phyloP scores from a whole-genome alignment of 768 basidiomycete genomes.

The Trametes punicea region DNA sequence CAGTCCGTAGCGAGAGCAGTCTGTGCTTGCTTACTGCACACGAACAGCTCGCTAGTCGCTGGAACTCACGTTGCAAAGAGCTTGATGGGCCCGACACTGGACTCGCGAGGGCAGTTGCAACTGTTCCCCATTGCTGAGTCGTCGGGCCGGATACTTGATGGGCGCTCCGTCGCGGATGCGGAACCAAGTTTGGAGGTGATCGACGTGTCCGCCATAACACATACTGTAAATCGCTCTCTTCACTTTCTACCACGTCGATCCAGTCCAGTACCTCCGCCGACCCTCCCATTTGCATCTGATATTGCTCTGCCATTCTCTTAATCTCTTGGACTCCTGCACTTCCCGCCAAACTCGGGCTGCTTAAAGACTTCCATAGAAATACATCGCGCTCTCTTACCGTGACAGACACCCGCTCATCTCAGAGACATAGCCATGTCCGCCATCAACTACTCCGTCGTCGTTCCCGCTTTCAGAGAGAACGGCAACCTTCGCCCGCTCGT shows the following conservation, averaged over 20 bases:
- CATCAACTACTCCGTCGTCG: conserved; percentile 28
- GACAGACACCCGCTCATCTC: not conserved
- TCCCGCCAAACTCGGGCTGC: conserved; percentile 15
- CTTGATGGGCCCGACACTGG: no score
- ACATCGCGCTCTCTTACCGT: not conserved
- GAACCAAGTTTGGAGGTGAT: not conserved
- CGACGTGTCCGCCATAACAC: conserved; percentile 12
- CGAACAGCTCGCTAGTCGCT: no score
- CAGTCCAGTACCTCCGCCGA: not conserved
- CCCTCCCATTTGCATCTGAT: not conserved
- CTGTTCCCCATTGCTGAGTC: no score
- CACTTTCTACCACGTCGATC: not conserved
- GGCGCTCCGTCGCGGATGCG: not conserved
- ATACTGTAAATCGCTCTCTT: not conserved
- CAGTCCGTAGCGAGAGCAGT: no score
- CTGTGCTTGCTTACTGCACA: no score
- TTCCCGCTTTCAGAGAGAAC: conserved; percentile 30
- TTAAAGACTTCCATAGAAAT: not conserved
- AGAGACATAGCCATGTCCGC: conserved; percentile 6
- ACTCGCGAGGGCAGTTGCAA: no score
- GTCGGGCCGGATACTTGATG: not conserved
- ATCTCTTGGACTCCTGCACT: not conserved
- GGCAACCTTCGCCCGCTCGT: conserved; percentile 30
- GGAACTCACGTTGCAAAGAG: no score
- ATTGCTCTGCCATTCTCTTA: not conserved